phyloP scores from a whole-genome alignment of 2,329 filamentous ascomycete species.

The Colletotrichum musicola region DNA sequence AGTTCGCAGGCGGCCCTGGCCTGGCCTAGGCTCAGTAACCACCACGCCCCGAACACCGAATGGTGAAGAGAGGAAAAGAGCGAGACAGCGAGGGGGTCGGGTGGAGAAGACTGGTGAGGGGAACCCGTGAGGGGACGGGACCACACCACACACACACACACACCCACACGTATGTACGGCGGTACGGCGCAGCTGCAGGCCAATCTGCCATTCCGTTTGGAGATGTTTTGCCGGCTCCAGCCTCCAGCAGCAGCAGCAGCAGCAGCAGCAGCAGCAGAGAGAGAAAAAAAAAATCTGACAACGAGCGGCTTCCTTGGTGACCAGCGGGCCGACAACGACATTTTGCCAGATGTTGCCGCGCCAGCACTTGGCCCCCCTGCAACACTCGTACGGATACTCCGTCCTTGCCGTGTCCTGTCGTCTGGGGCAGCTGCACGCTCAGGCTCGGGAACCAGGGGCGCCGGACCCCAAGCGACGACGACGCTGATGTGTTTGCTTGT shows the following conservation, averaged over 20 bases:
- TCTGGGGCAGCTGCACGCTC: background rate
- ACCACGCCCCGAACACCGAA: background rate
- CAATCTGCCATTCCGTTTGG: slow-evolving; percentile 15
- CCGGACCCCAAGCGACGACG: background rate
- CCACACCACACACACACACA: slow-evolving; percentile 4
- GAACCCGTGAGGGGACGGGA: slow-evolving; percentile 3
- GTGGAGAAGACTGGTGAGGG: background rate
- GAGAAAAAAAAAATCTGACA: background rate
- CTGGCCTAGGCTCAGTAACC: background rate
- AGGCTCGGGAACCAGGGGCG: background rate
- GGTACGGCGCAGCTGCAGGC: slow-evolving; percentile 14
- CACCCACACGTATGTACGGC: background rate
- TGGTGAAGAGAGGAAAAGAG: slow-evolving; percentile 1
- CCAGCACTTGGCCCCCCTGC: too few species aligned
- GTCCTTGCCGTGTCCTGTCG: background rate
- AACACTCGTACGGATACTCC: too few species aligned
- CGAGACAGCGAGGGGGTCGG: background rate
- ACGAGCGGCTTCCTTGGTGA: slow-evolving; percentile 5
- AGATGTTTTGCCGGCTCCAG: slow-evolving; percentile 1
- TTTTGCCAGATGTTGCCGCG: background rate
- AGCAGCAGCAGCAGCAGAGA: background rate
- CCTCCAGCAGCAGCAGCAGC: background rate
- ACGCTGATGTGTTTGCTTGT: too few species aligned
- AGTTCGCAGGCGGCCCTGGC: slow-evolving; percentile 32
- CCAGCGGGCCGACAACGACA: slow-evolving; percentile 5